Conservation (phyloP, 495 filamentous ascomycete genomes). For the Talaromyces adpressus region DNA sequence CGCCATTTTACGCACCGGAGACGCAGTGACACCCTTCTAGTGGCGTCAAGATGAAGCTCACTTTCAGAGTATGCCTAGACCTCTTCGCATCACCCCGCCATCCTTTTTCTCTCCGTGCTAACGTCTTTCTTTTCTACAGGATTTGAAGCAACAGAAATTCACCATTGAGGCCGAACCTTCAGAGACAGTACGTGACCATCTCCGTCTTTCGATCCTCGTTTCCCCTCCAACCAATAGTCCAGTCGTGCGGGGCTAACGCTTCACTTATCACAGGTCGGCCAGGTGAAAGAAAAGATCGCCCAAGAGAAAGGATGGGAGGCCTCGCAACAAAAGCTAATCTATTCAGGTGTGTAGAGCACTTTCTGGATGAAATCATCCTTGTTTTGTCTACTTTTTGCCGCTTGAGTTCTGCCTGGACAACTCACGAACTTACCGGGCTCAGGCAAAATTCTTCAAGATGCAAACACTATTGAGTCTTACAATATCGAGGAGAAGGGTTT, state of each 20-base stretch:
- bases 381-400: conserved; percentile 6
- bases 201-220: neutral
- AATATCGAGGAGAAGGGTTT: conserved; percentile 99
- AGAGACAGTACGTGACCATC: conserved; percentile 66
- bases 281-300: conserved; percentile 84
- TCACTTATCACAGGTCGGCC: conserved; percentile 56
- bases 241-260: conserved; percentile 25
- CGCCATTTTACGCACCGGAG: neutral
- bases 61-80: conserved; percentile 60
- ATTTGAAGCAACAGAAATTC: conserved; percentile 98
- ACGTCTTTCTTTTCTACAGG: conserved; percentile 41
- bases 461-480: conserved; percentile 88
- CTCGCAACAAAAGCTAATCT: conserved; percentile 87
- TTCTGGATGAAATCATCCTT: neutral
- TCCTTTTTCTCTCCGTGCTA: conserved; percentile 10
- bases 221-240: neutral
- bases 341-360: conserved; percentile 65
- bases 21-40: conserved; percentile 7
- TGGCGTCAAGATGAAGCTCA: conserved; percentile 67
- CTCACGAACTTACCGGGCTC: conserved; percentile 9
- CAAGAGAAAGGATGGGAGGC: conserved; percentile 88
- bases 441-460: conserved; percentile 98
- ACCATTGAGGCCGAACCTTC: conserved; percentile 87
- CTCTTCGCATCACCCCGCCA: conserved; percentile 14
- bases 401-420: neutral